Evolutionary conservation across 768 basidiomycete genomes (phyloP), one percentile per base, ranked within the genome.

Genomic region (Suillus alpinus): DNA sequence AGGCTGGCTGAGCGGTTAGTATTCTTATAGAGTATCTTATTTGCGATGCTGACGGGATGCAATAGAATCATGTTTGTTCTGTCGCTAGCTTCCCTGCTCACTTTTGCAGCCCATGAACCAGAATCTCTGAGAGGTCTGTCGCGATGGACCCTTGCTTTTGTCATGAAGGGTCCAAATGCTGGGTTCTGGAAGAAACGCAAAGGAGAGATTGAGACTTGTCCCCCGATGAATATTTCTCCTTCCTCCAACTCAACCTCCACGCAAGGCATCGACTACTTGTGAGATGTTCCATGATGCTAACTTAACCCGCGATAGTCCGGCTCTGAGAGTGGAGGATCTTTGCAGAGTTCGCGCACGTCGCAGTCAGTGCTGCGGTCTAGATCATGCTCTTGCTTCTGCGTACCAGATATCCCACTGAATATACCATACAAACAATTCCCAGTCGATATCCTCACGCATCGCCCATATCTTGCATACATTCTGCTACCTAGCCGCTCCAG

Each of bases 41-140:
- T 18, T 61, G 39, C 6, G 58, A 20, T 37, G 39, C 62, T 71
- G 55, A 72, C 23, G 52, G 46, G n/a, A 57, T 47, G 47, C 36
- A 59, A 46, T 57, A 91, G 89, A 50, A 32, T 86, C 2, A 74
- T 78, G 0, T 91, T 91, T 59, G 73, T 86, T 13, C 58, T 89
- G 6, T 90, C 90, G 3, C 73, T 92, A 49, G 81, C 89, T 1
- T 80, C 82, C 4, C 78, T 93, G 1, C 69, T 92, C 36, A 89
- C 90, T 3, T 76, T 85, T 7, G 86, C 83, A 34, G 75, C 77
- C 6, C 86, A 91, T 63, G 79, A 77, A 34, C 87, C 88, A 0
- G 82, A 86, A 55, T 79, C 83, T 6, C 77, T 92, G 6, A 86
- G 91, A 47, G 91, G 91, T 5, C 73, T 93, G 36, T 87, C 89